Conservation (phyloP, 2,329 filamentous ascomycete species). For the Paracoccidioides brasiliensis region DNA sequence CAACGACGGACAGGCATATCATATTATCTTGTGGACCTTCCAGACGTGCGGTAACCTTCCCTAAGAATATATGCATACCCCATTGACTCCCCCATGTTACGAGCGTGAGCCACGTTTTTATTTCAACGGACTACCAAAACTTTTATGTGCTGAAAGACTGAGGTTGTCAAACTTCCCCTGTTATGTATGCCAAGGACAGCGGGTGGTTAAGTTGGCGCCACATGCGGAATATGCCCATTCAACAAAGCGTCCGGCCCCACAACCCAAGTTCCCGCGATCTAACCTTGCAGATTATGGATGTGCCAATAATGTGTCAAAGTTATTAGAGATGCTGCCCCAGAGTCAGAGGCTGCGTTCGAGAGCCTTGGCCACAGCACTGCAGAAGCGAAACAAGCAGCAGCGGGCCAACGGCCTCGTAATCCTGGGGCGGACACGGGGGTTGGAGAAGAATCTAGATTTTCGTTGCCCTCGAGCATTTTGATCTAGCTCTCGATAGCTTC, state of each 20-base stretch:
- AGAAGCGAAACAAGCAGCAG: not conserved
- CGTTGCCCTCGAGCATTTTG: not conserved
- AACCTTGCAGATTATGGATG: constrained; percentile 1
- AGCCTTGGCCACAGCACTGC: not conserved
- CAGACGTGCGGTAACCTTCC: not conserved
- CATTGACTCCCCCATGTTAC: not conserved
- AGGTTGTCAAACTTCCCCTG: not conserved
- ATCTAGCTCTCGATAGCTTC: not conserved
- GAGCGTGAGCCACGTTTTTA: not conserved
- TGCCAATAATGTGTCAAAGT: constrained; percentile 1
- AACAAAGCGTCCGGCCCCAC: not conserved
- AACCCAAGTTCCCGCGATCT: constrained; percentile 3
- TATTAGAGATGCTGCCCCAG: not conserved
- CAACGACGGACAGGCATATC: not conserved
- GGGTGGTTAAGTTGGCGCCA: not conserved
- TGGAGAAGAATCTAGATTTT: not conserved
- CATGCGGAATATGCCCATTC: not conserved
- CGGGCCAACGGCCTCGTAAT: not conserved
- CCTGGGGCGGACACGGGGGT: not conserved
- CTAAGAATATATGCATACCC: not conserved
- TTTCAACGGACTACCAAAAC: not conserved
- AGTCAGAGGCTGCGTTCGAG: not conserved
- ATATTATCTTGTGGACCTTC: not conserved
- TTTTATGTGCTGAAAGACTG: not conserved
- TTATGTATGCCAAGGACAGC: not conserved